These are phyloP conservation scores for Rhytidiadelphus loreus DNA, from an alignment of 225 moss, liverwort and hornwort species.

Conservation along the genomic window DNA sequence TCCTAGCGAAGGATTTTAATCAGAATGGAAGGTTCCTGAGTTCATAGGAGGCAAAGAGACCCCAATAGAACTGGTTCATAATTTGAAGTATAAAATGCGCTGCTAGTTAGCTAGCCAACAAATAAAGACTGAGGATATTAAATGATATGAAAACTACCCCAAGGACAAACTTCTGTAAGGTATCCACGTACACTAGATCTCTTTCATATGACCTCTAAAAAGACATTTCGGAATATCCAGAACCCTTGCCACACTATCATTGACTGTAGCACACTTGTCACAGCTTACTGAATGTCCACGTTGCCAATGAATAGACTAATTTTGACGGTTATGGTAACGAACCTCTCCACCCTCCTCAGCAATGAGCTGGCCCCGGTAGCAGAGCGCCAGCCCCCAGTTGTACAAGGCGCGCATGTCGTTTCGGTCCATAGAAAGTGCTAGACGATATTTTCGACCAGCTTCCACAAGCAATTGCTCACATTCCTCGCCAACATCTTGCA, in stretches of 20 bases:
- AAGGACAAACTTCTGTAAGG: background rate
- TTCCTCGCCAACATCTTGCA: constrained; percentile 87
- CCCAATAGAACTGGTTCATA: background rate
- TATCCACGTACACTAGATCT: background rate
- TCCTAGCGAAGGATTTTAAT: background rate
- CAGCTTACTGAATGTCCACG: background rate
- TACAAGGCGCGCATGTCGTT: constrained; percentile 81
- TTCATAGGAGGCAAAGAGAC: background rate
- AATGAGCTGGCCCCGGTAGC: constrained; percentile 89
- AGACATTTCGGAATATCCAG: background rate
- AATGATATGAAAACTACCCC: background rate
- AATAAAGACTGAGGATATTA: background rate
- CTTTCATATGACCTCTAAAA: background rate
- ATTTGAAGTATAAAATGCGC: background rate
- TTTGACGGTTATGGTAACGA: background rate
- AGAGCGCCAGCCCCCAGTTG: constrained; percentile 96
- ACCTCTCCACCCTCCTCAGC: constrained; percentile 95
- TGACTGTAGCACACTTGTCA: background rate
- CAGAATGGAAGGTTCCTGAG: background rate
- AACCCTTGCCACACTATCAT: background rate
- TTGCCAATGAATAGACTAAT: background rate
- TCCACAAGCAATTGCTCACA: constrained; percentile 91
- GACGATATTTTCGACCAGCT: constrained; percentile 79
- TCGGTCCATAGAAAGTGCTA: constrained; percentile 70
- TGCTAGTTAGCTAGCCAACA: background rate